Percentiles rank a stretch among this genome's conserved stretches.
These are phyloP conservation scores for Lepiota venenata DNA, from an alignment of 768 basidiomycete genomes.

Conservation along the genomic window DNA sequence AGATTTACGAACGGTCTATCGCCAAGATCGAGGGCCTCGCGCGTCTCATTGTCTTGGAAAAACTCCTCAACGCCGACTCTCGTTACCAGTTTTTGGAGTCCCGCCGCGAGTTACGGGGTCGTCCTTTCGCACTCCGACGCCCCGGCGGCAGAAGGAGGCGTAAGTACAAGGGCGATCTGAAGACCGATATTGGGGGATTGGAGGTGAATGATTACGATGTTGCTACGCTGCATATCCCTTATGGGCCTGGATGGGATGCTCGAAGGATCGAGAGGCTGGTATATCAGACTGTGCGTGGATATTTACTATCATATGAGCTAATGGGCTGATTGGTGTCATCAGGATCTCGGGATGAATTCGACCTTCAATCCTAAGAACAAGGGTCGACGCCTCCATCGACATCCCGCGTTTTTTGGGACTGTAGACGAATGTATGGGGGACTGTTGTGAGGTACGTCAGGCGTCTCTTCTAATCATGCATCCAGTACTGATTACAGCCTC, in stretches of 20 bases:
- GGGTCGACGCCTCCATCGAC: constrained; percentile 54
- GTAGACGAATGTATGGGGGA: constrained; percentile 56
- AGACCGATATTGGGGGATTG: constrained; percentile 41
- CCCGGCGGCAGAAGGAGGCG: constrained; percentile 30
- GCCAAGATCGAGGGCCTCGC: constrained; percentile 55
- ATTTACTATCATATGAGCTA: not conserved
- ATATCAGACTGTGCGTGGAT: constrained; percentile 47
- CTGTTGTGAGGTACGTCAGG: constrained; percentile 49
- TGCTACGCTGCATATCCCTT: constrained; percentile 52
- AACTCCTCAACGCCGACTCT: constrained; percentile 40
- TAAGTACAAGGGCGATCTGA: constrained; percentile 54
- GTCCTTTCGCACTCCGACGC: constrained; percentile 31
- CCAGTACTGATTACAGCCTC: not conserved
- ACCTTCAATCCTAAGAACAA: constrained; percentile 66
- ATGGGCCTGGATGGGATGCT: constrained; percentile 59
- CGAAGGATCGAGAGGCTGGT: constrained; percentile 53
- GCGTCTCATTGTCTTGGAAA: constrained; percentile 59
- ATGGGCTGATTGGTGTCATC: not conserved
- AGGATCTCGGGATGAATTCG: constrained; percentile 61
- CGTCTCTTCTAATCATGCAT: not conserved
- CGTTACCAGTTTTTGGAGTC: constrained; percentile 45
- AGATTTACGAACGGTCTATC: constrained; percentile 64
- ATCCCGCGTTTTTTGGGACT: constrained; percentile 61
- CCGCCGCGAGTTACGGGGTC: constrained; percentile 47
- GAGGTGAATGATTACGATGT: constrained; percentile 60